phyloP scores from a whole-genome alignment of 345 rosid genomes.

The Syzygium grande region DNA sequence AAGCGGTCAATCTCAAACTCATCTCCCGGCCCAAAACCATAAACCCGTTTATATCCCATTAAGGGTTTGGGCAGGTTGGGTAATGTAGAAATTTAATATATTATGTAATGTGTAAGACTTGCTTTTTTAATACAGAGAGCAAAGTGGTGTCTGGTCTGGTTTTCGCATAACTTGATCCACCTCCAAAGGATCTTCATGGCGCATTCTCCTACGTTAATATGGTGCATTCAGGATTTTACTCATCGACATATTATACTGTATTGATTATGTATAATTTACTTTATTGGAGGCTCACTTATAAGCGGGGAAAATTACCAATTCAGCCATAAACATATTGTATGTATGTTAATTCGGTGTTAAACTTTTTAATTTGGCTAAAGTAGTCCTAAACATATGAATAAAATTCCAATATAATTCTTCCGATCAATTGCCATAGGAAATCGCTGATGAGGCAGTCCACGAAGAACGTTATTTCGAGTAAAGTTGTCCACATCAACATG shows the following conservation, averaged over 20 bases:
- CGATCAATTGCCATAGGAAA: accelerated
- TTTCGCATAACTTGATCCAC: background rate
- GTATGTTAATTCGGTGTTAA: background rate
- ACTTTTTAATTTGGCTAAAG: accelerated
- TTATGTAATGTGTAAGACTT: background rate
- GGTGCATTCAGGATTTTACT: background rate
- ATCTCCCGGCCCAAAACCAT: background rate
- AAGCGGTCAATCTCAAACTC: background rate
- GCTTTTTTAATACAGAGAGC: background rate
- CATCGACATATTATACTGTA: background rate
- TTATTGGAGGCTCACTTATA: background rate
- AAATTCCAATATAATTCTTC: background rate
- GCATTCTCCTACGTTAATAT: background rate
- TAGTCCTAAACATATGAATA: background rate
- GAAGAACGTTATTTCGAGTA: background rate
- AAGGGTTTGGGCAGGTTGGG: background rate
- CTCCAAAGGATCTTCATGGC: background rate
- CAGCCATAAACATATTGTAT: background rate
- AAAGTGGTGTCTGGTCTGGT: background rate
- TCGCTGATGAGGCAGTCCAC: background rate
- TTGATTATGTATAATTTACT: background rate
- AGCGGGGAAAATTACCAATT: background rate
- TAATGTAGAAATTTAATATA: background rate
- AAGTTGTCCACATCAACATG: background rate
- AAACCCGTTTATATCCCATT: background rate